phyloP scores from a whole-genome alignment of 441 rosid species.

The Hura crepitans region DNA sequence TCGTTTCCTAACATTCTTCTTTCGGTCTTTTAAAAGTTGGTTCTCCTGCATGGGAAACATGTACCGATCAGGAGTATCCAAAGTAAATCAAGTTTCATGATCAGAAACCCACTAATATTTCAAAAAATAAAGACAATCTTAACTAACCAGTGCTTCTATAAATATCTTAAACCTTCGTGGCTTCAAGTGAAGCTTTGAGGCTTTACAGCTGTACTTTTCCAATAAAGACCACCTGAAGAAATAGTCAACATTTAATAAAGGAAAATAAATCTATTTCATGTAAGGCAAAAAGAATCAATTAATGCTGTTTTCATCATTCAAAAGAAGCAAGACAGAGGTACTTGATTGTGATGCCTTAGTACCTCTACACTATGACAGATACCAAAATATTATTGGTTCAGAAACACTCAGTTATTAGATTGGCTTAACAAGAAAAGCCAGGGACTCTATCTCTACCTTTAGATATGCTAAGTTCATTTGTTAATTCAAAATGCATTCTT shows the following conservation, averaged over 20 bases:
- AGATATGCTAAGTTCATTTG: not conserved
- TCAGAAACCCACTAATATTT: slow-evolving; percentile 12
- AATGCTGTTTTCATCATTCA: not conserved
- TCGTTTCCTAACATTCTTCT: slow-evolving; percentile 70
- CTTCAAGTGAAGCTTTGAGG: slow-evolving; percentile 96
- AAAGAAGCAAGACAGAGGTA: not conserved
- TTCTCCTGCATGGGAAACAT: slow-evolving; percentile 61
- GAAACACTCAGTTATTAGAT: no score
- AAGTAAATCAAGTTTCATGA: slow-evolving; percentile 18
- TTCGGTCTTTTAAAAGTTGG: slow-evolving; percentile 92
- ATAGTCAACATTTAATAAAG: slow-evolving; percentile 10
- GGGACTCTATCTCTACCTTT: not conserved
- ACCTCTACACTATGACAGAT: no score
- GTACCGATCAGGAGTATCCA: slow-evolving; percentile 28
- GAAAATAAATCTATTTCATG: no score
- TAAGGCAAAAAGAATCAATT: not conserved
- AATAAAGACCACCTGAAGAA: slow-evolving; percentile 92
- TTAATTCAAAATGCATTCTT: not conserved
- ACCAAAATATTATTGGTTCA: no score
- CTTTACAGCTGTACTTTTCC: slow-evolving; percentile 97
- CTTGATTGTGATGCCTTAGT: not conserved
- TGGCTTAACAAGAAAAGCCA: not conserved
- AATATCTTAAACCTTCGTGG: slow-evolving; percentile 93
- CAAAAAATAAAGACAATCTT: slow-evolving; percentile 14
- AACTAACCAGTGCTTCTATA: slow-evolving; percentile 93